Evolutionary conservation across 148 eudicot genomes (phyloP).

Genomic region (Limonium bicolor): DNA sequence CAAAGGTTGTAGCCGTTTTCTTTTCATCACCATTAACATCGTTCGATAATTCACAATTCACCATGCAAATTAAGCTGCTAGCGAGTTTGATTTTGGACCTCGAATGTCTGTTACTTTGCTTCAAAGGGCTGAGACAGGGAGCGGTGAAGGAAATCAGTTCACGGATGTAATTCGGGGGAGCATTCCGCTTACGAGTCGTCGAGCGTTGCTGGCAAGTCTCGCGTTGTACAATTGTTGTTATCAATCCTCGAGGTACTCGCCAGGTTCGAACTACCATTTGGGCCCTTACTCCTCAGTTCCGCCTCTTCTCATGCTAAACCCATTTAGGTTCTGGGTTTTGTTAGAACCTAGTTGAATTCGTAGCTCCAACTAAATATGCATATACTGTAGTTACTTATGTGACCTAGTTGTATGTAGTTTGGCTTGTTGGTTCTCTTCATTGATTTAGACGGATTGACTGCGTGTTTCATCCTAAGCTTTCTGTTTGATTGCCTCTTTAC

Average conservation of each 20-base stretch:
- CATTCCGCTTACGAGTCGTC: constrained; percentile 25
- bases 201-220: constrained; percentile 42
- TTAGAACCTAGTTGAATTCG: neutral
- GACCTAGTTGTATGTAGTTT: neutral
- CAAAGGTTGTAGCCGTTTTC: constrained; percentile 12
- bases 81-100: neutral
- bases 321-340: neutral
- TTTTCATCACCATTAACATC: neutral
- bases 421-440: too few relatives aligned
- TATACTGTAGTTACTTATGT: neutral
- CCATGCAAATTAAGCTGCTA: neutral
- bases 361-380: neutral
- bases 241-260: constrained; percentile 41
- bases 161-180: constrained; percentile 15
- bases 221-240: constrained; percentile 27
- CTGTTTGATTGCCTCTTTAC: too few relatives aligned
- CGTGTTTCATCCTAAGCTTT: too few relatives aligned
- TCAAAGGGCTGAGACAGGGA: constrained; percentile 15
- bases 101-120: neutral
- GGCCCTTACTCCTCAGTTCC: constrained; percentile 1
- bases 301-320: neutral
- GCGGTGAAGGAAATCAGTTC: constrained; percentile 10
- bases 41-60: neutral
- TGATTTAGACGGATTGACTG: too few relatives aligned
- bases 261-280: constrained; percentile 47